Conservation (phyloP, 805 yeast species). For the Metschnikowia similis region DNA sequence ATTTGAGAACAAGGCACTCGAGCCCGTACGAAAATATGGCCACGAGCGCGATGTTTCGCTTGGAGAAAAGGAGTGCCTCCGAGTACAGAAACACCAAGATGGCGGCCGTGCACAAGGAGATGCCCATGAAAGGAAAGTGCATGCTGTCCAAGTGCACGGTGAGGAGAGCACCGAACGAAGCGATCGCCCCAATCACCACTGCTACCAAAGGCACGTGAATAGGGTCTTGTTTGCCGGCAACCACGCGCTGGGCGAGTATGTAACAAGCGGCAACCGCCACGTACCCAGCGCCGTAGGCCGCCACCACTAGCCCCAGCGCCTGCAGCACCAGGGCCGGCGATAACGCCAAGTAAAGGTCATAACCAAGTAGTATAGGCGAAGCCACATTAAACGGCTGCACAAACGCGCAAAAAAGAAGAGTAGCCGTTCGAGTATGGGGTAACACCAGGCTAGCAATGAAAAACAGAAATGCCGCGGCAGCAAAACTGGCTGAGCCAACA, state of each 20-base stretch:
- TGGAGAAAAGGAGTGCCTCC: slow-evolving; percentile 8
- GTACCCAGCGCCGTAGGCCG: slow-evolving; percentile 18
- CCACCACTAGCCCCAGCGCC: not conserved
- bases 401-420: slow-evolving; percentile 27
- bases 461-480: slow-evolving; percentile 19
- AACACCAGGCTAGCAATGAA: slow-evolving; percentile 22
- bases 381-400: slow-evolving; percentile 27
- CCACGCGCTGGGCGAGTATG: slow-evolving; percentile 8
- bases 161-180: slow-evolving; percentile 1
- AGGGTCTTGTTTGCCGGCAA: not conserved
- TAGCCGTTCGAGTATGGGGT: slow-evolving; percentile 23
- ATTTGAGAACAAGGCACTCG: slow-evolving; percentile 13
- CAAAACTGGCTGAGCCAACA: slow-evolving; percentile 11
- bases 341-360: slow-evolving; percentile 20
- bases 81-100: slow-evolving; percentile 11
- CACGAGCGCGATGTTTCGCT: slow-evolving; percentile 8
- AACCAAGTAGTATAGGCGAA: slow-evolving; percentile 25
- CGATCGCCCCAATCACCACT: not conserved
- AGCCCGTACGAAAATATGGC: slow-evolving; percentile 12
- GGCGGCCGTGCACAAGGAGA: slow-evolving; percentile 11
- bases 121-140: slow-evolving; percentile 12
- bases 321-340: not conserved
- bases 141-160: not conserved
- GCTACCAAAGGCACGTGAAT: not conserved
- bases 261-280: slow-evolving; percentile 15